Conservation (phyloP, 345 rosid species). For the Bruguiera sexangula region DNA sequence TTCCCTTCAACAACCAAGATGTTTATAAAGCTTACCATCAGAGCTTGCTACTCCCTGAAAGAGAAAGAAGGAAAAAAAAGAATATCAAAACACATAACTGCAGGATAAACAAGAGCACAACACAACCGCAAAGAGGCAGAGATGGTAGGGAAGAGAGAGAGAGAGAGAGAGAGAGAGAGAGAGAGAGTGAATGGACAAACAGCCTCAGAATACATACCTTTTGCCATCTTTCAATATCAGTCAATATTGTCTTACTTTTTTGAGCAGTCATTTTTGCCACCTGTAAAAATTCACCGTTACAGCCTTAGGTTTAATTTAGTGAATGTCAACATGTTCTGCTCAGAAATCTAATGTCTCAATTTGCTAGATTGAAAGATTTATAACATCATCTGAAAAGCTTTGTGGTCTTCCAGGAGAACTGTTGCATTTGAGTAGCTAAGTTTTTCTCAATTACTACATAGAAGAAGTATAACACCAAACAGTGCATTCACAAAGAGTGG, state of each 20-base stretch:
- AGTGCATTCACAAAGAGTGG: too few species aligned
- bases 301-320: background rate
- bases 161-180: too few species aligned
- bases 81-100: conserved; percentile 23
- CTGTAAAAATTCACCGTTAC: conserved; percentile 39
- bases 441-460: too few species aligned
- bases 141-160: background rate
- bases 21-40: conserved; percentile 57
- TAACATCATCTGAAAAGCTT: too few species aligned
- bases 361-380: too few species aligned
- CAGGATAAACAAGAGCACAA: conserved; percentile 8
- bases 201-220: conserved; percentile 50
- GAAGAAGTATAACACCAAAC: too few species aligned
- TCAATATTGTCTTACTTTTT: conserved; percentile 75
- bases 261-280: conserved; percentile 88
- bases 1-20: background rate
- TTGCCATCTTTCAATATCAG: conserved; percentile 95
- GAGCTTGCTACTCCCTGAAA: conserved; percentile 94
- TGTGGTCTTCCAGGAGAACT: too few species aligned
- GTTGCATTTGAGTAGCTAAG: too few species aligned
- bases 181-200: too few species aligned
- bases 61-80: conserved; percentile 20
- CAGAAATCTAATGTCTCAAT: too few species aligned
- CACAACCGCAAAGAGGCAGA: background rate
- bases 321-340: too few species aligned